phyloP scores from a whole-genome alignment of 139 green algal genomes.

The Chlorella sp. region DNA sequence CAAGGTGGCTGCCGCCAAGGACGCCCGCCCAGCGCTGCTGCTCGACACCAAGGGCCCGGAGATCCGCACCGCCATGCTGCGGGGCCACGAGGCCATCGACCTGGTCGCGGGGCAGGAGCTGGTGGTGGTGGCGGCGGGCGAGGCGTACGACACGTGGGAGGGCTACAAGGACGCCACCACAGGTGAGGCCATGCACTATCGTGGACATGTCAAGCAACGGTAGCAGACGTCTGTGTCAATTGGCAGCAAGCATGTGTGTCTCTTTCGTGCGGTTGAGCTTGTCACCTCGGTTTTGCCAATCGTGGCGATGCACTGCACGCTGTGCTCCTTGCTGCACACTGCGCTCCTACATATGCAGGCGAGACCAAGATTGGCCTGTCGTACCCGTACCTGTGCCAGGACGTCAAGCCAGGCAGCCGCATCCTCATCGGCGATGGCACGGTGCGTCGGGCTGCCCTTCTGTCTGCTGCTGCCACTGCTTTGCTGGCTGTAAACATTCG shows the following conservation, averaged over 20 bases:
- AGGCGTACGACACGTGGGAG: constrained; percentile 46
- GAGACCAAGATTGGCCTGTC: constrained; percentile 50
- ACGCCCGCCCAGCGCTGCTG: constrained; percentile 23
- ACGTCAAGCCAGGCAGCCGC: constrained; percentile 39
- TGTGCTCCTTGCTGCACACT: too few relatives aligned
- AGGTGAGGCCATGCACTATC: constrained; percentile 32
- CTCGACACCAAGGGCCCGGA: constrained; percentile 60
- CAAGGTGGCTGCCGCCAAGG: constrained; percentile 25
- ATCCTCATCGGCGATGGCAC: constrained; percentile 58
- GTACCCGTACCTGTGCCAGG: constrained; percentile 47
- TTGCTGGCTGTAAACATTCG: too few relatives aligned
- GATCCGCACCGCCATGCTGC: constrained; percentile 55
- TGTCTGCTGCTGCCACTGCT: too few relatives aligned
- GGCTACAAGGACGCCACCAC: constrained; percentile 38
- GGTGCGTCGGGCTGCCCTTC: constrained; percentile 9
- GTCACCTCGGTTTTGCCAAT: too few relatives aligned
- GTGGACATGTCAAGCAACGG: too few relatives aligned
- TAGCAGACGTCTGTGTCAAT: too few relatives aligned
- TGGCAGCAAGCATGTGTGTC: too few relatives aligned
- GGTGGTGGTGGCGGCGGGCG: constrained; percentile 53
- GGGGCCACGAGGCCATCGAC: constrained; percentile 36
- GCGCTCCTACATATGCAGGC: too few relatives aligned
- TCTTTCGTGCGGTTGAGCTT: too few relatives aligned
- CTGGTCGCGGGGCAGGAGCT: constrained; percentile 35
- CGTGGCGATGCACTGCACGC: too few relatives aligned